Conservation (phyloP, 768 basidiomycete species). For the Termitomyces sp. region DNA sequence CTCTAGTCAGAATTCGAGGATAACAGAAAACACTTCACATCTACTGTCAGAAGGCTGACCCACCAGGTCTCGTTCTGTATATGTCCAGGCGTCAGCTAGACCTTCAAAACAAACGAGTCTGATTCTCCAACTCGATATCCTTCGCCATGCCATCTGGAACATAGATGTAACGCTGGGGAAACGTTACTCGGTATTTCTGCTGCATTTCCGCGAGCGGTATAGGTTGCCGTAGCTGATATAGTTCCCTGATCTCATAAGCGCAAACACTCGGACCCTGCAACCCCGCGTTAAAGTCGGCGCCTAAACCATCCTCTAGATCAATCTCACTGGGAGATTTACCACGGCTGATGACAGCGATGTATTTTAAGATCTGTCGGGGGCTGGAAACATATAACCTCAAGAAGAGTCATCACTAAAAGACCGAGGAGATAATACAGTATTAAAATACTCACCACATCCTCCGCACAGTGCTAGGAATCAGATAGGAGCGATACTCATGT, state of each 20-base stretch:
- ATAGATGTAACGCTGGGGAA: slow-evolving; percentile 4
- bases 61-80: background rate
- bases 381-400: slow-evolving; percentile 4
- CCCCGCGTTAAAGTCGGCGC: slow-evolving; percentile 1
- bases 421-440: background rate
- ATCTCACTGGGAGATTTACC: slow-evolving; percentile 2
- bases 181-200: slow-evolving; percentile 1
- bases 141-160: background rate
- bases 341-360: slow-evolving; percentile 1
- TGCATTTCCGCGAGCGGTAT: slow-evolving; percentile 2
- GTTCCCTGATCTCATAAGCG: slow-evolving; percentile 4
- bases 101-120: slow-evolving; percentile 2
- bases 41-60: background rate
- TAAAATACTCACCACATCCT: slow-evolving; percentile 2
- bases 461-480: background rate
- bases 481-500: slow-evolving; percentile 5
- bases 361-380: background rate
- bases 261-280: background rate
- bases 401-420: background rate
- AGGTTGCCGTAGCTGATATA: background rate
- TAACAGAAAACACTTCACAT: background rate
- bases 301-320: background rate
- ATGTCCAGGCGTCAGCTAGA: background rate
- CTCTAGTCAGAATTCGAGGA: background rate
- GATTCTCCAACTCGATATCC: background rate